phyloP scores from a whole-genome alignment of 2,329 filamentous ascomycete genomes.

The Microthyrium microscopicum region DNA sequence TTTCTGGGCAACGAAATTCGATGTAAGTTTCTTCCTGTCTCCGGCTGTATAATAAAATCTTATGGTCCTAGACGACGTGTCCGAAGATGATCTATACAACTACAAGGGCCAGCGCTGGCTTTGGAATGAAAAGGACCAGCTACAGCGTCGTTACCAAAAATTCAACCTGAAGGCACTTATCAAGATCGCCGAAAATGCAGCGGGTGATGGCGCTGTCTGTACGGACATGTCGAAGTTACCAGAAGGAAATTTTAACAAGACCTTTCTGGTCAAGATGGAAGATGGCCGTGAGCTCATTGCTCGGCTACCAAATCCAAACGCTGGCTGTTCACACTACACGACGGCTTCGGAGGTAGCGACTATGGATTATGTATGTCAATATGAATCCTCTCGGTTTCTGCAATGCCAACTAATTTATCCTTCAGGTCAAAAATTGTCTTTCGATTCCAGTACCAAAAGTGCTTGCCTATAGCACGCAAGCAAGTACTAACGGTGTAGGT shows the following conservation, averaged over 20 bases:
- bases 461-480: background rate
- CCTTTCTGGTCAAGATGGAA: slow-evolving; percentile 12
- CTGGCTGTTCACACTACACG: slow-evolving; percentile 11
- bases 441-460: slow-evolving; percentile 5
- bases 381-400: background rate
- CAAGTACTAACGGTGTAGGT: slow-evolving; percentile 2
- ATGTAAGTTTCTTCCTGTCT: slow-evolving; percentile 2
- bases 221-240: background rate
- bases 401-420: background rate
- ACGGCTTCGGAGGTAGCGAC: slow-evolving; percentile 12
- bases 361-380: slow-evolving; percentile 9
- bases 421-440: slow-evolving; percentile 1
- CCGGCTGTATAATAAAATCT: background rate
- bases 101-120: slow-evolving; percentile 7
- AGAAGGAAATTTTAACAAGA: slow-evolving; percentile 18
- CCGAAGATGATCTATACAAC: slow-evolving; percentile 5
- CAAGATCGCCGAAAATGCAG: background rate
- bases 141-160: slow-evolving; percentile 2
- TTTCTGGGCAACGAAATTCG: slow-evolving; percentile 1
- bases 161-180: slow-evolving; percentile 2
- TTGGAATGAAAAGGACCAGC: slow-evolving; percentile 7
- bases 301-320: slow-evolving; percentile 14
- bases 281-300: slow-evolving; percentile 12
- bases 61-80: slow-evolving; percentile 1
- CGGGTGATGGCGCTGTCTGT: background rate